Base-by-base conservation (phyloP, 805 yeast species). In the Lachancea nothofagi region DNA sequence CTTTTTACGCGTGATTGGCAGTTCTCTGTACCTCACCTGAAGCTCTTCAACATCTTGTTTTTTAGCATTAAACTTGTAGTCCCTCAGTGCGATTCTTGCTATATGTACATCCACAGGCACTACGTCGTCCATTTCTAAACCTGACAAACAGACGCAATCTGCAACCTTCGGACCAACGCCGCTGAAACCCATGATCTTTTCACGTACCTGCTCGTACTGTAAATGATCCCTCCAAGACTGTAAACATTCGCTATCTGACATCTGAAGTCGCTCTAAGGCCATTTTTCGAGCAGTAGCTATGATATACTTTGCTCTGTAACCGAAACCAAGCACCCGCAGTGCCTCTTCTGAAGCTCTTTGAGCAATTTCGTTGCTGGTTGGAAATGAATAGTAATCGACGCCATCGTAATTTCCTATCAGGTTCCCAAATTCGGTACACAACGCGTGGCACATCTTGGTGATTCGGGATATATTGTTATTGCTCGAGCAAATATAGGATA, bases 121-220 rank as follows among this genome's bases (percentile, higher is more conserved):
- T 8, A 86, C 75, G 41, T 81, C 86, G 53, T 83, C 86, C 44
- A 90, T 67, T 14, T 42, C 46, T 32, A 60, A 40, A 2, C 65
- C 65, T 2, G 93, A 80, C 32, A 93, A 67, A 47, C 94, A 80
- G 12, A 93, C 93, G 59, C 98, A 93, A 52, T 93, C 98, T 0
- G 98, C 97, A 1, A 93, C 97, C 63, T 93, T 93, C 0, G 97
- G 97, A 0, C 98, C 98, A 0, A 93, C 96, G 1, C 98, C 98
- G 3, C 74, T 69, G 50, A 83, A 81, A 45, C 74, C 69, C 47
- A 82, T 66, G 29, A 93, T 63, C 33, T 50, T 54, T 26, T 59
- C 64, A 35, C 61, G 50, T 12, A 55, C 43, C 22, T 53, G 48
- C 28, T 64, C 55, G 1, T 59, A 46, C 7, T 88, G 64, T 45